Base-by-base conservation (phyloP, 2,329 filamentous ascomycete species). In the Diaporthe ampelina region DNA sequence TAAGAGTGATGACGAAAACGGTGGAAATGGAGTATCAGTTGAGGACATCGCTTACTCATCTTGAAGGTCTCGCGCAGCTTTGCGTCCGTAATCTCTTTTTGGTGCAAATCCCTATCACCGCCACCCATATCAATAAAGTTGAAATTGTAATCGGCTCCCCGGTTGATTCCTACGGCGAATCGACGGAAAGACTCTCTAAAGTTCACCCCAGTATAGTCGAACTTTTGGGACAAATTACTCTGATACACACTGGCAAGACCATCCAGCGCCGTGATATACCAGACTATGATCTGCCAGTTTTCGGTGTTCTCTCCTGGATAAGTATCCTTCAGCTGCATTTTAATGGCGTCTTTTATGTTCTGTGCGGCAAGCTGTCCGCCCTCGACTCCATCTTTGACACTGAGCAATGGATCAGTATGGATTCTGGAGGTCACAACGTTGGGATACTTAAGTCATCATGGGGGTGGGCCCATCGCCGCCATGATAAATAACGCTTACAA, bases 1-100 rank as follows among this genome's bases (percentile, higher is more conserved):
- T 48, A 48, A 7, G 9, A 43, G 29, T 4, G 29, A 32, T 32
- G 29, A 32, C 29, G 29, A 32, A 32, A 32, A 32, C 6, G 29
- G 29, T 32, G 5, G 29, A 32, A 32, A 32, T 32, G 43, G 19
- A 48, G 43, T 17, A 21, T 48, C 17, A 19, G 9, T 48, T 21
- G 52, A 29, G 29, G 15, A 4, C 54, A 32, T 6, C 17, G 19
- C 54, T 57, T 10, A 57, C 54, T 57, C 26, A 57, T 57, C 54
- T 57, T 57, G 54, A 57, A 57, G 8, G 54, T 57, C 54, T 57
- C 54, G 26, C 54, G 54, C 17, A 57, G 54, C 29, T 57, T 57
- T 57, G 54, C 26, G 29, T 57, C 54, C 6, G 54, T 57, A 8
- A 57, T 57, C 29, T 57, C 54, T 35, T 57, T 57, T 21, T 21